Evolutionary conservation across 768 basidiomycete species (phyloP).

Genomic region (Serendipita vermifera): DNA sequence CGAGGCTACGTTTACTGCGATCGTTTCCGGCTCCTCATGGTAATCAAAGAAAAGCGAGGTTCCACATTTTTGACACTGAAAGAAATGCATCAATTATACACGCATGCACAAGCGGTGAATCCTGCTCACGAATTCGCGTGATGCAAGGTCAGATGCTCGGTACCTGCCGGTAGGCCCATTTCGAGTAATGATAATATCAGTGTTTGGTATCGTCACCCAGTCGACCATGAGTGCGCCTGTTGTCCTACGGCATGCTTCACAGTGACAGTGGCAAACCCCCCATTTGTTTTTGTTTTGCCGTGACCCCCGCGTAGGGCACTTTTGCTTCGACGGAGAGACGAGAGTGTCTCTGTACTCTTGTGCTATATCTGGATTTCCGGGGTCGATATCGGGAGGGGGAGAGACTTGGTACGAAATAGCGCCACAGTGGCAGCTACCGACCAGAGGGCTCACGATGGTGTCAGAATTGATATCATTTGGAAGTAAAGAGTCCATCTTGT

Average conservation of each 20-base stretch:
- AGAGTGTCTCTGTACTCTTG: neutral
- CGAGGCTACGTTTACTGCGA: neutral
- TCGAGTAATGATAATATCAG: neutral
- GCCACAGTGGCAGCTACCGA: slow-evolving; percentile 6
- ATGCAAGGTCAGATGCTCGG: neutral
- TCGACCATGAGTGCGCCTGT: neutral
- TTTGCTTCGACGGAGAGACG: neutral
- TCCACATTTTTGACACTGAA: slow-evolving; percentile 3
- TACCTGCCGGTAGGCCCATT: neutral
- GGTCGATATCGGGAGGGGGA: neutral
- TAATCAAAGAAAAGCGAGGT: neutral
- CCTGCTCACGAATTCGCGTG: neutral
- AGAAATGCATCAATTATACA: neutral
- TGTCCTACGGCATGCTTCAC: neutral
- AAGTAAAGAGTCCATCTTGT: too few species aligned
- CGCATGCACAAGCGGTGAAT: neutral
- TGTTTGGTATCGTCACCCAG: neutral
- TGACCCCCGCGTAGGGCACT: neutral
- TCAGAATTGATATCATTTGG: too few species aligned
- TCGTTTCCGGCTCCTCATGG: neutral
- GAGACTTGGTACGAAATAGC: neutral
- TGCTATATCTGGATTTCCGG: neutral
- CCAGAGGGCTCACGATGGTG: too few species aligned
- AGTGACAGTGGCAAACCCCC: neutral
- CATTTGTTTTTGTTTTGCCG: neutral